These are phyloP conservation scores for Aspergillus sojae DNA, from an alignment of 2,329 filamentous ascomycete species.

Conservation along the genomic window DNA sequence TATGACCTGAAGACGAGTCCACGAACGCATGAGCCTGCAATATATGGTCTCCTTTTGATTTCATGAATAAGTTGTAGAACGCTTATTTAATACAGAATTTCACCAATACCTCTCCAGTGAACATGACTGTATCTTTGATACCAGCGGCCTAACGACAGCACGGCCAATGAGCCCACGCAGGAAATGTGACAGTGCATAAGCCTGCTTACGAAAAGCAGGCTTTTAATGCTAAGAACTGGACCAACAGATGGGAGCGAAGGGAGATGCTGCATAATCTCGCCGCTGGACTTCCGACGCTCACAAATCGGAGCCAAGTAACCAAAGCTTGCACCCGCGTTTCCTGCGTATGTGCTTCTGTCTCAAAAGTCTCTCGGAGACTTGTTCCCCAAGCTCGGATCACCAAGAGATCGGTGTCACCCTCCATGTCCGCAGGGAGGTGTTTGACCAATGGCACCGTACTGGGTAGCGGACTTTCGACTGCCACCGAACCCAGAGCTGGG, in stretches of 20 bases:
- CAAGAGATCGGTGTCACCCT: constrained; percentile 37
- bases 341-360: background rate
- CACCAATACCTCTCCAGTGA: background rate
- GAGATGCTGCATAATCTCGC: background rate
- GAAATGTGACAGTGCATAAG: background rate
- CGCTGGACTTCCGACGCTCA: background rate
- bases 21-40: background rate
- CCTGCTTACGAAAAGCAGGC: background rate
- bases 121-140: background rate
- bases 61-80: constrained; percentile 1
- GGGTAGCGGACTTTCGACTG: constrained; percentile 32
- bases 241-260: background rate
- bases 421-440: constrained; percentile 54
- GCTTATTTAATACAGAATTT: background rate
- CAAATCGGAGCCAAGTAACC: background rate
- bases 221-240: background rate
- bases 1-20: background rate
- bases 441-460: constrained; percentile 47
- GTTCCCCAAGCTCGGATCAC: background rate
- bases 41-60: background rate
- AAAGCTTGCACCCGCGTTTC: background rate
- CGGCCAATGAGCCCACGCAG: background rate
- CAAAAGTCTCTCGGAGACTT: background rate
- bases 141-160: background rate
- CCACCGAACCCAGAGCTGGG: constrained; percentile 27